Conservation (phyloP, 1,139 yeast species). For the Suhomyces choctaworum region DNA sequence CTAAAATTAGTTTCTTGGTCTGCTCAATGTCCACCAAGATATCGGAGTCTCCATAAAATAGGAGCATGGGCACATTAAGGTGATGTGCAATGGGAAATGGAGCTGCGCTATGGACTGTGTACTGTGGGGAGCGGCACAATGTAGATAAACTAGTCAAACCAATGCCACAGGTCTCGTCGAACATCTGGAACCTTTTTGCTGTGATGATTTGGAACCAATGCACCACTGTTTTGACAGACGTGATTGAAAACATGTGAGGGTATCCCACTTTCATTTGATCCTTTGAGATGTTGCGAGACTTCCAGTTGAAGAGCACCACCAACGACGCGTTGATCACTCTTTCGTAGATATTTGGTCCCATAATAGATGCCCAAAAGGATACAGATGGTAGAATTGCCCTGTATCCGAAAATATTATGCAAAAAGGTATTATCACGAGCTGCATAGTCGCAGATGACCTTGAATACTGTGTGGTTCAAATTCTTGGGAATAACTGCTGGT, state of each 20-base stretch:
- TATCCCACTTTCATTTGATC: constrained; percentile 44
- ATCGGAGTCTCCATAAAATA: constrained; percentile 44
- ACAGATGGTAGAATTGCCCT: constrained; percentile 49
- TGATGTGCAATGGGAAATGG: constrained; percentile 49
- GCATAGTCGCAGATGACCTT: constrained; percentile 37
- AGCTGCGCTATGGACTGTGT: constrained; percentile 51
- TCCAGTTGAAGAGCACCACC: constrained; percentile 43
- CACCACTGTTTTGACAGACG: constrained; percentile 45
- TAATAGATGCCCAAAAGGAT: constrained; percentile 43
- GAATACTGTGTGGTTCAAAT: constrained; percentile 40
- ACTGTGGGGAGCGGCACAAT: constrained; percentile 16
- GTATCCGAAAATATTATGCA: constrained; percentile 42
- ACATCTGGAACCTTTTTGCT: constrained; percentile 47
- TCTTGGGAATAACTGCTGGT: constrained; percentile 47
- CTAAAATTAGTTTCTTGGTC: constrained; percentile 29
- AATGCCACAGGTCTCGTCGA: constrained; percentile 44
- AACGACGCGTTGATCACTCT: constrained; percentile 40
- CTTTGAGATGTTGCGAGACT: constrained; percentile 32
- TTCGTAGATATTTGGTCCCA: constrained; percentile 39
- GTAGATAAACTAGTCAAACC: constrained; percentile 32
- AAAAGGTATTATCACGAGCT: constrained; percentile 33
- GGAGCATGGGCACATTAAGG: constrained; percentile 42
- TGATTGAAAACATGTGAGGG: constrained; percentile 49
- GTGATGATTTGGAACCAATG: constrained; percentile 53
- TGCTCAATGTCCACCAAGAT: constrained; percentile 42